phyloP scores from a whole-genome alignment of 2,329 filamentous ascomycete genomes.

The Aspergillus piperis region DNA sequence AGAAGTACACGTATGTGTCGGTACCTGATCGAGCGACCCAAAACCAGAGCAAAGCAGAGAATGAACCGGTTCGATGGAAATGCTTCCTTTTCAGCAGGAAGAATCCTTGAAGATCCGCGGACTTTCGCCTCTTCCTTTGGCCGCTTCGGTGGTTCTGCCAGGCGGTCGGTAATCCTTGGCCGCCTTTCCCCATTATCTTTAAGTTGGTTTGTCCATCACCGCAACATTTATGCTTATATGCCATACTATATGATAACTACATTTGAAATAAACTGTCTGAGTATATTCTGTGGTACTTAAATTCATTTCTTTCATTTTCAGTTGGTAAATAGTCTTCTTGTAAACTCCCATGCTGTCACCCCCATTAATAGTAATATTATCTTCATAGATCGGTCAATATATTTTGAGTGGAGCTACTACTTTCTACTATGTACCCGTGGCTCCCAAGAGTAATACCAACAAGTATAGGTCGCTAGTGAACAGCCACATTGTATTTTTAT shows the following conservation, averaged over 20 bases:
- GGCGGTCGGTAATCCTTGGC: constrained; percentile 10
- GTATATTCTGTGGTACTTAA: too few species aligned
- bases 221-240: too few species aligned
- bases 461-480: background rate
- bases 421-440: background rate
- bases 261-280: too few species aligned
- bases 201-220: too few species aligned
- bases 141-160: background rate
- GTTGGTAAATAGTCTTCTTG: too few species aligned
- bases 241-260: too few species aligned
- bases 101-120: background rate
- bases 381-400: background rate
- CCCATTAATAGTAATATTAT: background rate
- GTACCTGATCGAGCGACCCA: background rate
- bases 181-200: background rate
- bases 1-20: background rate
- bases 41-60: background rate
- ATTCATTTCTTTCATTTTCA: too few species aligned
- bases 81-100: background rate
- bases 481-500: background rate
- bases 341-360: too few species aligned
- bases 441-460: background rate
- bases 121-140: background rate
- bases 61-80: background rate
- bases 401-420: background rate